A percentile compares a stretch with the other conserved stretches of the same genome.
Conservation (phyloP, 202 grass and related monocot genomes). For the Musa balbisiana region DNA sequence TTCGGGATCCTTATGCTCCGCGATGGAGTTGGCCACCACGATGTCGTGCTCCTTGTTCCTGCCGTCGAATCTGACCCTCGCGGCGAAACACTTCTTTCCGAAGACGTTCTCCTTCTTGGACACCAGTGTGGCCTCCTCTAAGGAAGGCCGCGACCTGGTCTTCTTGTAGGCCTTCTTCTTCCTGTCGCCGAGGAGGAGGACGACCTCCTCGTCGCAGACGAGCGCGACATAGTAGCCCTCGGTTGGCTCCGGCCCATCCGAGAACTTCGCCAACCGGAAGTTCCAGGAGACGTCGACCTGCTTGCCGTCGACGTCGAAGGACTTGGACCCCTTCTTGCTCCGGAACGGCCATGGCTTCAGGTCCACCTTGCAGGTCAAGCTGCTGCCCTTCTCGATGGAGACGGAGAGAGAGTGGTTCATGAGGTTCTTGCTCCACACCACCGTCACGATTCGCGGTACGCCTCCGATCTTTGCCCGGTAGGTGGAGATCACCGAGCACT, state of each 20-base stretch:
- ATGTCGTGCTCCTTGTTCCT: constrained; percentile 51
- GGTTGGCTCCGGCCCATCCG: constrained; percentile 56
- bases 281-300: constrained; percentile 76
- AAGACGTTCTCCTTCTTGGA: constrained; percentile 60
- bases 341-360: constrained; percentile 95
- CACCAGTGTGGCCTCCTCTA: constrained; percentile 56
- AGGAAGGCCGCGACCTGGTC: constrained; percentile 54
- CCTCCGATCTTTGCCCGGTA: constrained; percentile 58
- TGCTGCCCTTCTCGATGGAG: constrained; percentile 35
- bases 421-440: constrained; percentile 69
- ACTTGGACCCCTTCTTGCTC: constrained; percentile 79
- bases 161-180: constrained; percentile 89
- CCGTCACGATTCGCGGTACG: constrained; percentile 36
- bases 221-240: constrained; percentile 68
- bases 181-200: constrained; percentile 62
- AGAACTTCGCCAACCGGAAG: constrained; percentile 74
- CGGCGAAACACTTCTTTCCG: constrained; percentile 52
- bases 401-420: constrained; percentile 93
- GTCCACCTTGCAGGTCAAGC: constrained; percentile 62
- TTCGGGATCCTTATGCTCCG: constrained; percentile 29
- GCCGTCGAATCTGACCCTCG: constrained; percentile 34
- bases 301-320: constrained; percentile 44
- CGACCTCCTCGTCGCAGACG: constrained; percentile 61
- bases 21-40: constrained; percentile 53
- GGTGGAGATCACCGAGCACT: constrained; percentile 55